phyloP scores from a whole-genome alignment of 257 asterid genomes.

The Fraxinus cuspidata region DNA sequence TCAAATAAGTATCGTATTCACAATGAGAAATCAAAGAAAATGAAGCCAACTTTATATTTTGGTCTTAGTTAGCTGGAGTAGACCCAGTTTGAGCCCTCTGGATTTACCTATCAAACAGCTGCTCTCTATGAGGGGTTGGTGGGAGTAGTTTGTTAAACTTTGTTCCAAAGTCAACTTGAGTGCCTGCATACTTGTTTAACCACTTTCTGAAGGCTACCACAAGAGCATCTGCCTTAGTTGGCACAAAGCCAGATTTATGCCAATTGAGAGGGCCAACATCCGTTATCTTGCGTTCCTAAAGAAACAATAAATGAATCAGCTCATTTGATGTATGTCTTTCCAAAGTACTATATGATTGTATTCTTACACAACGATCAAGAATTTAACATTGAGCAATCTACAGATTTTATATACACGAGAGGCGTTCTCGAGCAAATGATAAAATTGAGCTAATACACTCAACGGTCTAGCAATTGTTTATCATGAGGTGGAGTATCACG shows the following conservation, averaged over 20 bases:
- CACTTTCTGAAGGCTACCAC: constrained; percentile 70
- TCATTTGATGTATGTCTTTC: background rate
- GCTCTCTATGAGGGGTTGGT: constrained; percentile 74
- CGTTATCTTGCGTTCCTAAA: constrained; percentile 61
- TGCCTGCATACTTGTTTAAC: constrained; percentile 70
- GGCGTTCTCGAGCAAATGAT: background rate
- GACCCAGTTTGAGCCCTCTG: background rate
- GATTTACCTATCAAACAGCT: constrained; percentile 66
- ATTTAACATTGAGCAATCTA: background rate
- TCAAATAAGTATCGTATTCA: background rate
- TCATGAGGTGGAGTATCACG: background rate
- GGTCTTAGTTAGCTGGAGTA: background rate
- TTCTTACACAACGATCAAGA: background rate
- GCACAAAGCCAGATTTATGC: constrained; percentile 73
- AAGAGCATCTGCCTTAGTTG: constrained; percentile 68
- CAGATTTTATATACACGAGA: background rate
- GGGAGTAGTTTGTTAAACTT: constrained; percentile 77
- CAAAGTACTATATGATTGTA: background rate
- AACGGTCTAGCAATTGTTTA: background rate
- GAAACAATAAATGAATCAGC: constrained; percentile 11
- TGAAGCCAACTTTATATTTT: background rate
- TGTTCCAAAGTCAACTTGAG: constrained; percentile 60
- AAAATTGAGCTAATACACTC: background rate
- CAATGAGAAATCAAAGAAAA: background rate
- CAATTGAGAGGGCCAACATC: constrained; percentile 64